Evolutionary conservation across 2,329 filamentous ascomycete species (phyloP).

Genomic region (Lithohypha guttulata): DNA sequence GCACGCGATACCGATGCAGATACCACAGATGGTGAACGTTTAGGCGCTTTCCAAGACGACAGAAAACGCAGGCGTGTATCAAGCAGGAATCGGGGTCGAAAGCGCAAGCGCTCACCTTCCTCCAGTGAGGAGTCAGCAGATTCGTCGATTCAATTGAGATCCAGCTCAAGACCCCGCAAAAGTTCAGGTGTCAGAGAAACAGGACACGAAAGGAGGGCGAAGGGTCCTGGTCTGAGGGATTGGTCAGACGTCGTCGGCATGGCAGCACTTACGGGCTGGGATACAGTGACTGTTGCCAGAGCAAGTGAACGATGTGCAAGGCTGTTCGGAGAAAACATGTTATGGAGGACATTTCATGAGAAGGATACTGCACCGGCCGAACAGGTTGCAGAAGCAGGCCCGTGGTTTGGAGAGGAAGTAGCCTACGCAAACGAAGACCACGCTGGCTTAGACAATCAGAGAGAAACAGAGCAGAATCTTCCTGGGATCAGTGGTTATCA

Average conservation of each 20-base stretch:
- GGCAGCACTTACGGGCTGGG: slow-evolving; percentile 64
- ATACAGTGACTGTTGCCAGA: slow-evolving; percentile 52
- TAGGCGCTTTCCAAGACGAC: not conserved
- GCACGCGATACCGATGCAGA: not conserved
- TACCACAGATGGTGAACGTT: not conserved
- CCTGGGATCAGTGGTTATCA: too few species aligned
- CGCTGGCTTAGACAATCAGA: not conserved
- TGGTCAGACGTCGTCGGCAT: slow-evolving; percentile 80
- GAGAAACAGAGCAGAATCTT: not conserved
- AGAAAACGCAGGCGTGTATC: too few species aligned
- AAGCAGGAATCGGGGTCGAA: slow-evolving; percentile 7
- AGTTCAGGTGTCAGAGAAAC: too few species aligned
- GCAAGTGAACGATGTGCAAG: slow-evolving; percentile 63
- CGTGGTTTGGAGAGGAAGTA: slow-evolving; percentile 3
- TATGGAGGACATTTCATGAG: slow-evolving; percentile 47
- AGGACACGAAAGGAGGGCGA: not conserved
- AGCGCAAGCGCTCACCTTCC: not conserved
- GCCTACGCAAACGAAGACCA: not conserved
- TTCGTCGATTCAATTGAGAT: not conserved
- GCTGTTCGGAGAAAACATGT: slow-evolving; percentile 64
- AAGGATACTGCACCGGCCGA: slow-evolving; percentile 14
- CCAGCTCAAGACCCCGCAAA: too few species aligned
- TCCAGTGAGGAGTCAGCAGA: not conserved
- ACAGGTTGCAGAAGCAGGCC: not conserved
- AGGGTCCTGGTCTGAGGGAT: slow-evolving; percentile 45